Conservation (phyloP, 208 protist genomes). For the Crithidia fasciculata region DNA sequence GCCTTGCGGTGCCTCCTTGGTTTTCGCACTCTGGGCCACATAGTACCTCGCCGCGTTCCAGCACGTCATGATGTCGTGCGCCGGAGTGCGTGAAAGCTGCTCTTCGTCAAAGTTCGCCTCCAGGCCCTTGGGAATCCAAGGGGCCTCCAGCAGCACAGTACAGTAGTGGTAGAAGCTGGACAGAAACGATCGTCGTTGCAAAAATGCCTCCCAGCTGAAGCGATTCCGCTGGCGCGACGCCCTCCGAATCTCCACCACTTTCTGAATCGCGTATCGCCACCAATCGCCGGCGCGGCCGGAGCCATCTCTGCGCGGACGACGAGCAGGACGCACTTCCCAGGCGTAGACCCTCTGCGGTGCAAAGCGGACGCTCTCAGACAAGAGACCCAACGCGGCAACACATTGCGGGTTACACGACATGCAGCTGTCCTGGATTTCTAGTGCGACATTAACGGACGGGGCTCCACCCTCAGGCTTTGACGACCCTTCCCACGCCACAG, state of each 20-base stretch:
- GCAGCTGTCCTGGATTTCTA: conserved; percentile 1
- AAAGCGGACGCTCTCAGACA: conserved; percentile 21
- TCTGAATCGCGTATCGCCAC: conserved; percentile 40
- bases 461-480: background rate
- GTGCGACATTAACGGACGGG: background rate
- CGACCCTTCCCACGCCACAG: background rate
- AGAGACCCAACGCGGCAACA: conserved; percentile 14
- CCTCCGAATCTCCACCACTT: conserved; percentile 7
- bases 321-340: conserved; percentile 14
- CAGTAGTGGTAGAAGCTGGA: conserved; percentile 21
- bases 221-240: conserved; percentile 8
- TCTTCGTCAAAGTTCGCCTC: conserved; percentile 7
- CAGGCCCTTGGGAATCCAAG: conserved; percentile 25
- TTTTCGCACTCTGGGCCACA: conserved; percentile 18
- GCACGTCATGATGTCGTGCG: conserved; percentile 32
- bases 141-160: conserved; percentile 23
- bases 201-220: conserved; percentile 36
- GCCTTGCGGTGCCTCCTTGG: conserved; percentile 2
- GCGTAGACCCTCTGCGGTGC: conserved; percentile 18
- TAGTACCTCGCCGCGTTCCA: conserved; percentile 28
- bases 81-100: conserved; percentile 14
- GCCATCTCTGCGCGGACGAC: conserved; percentile 5
- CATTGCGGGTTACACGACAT: conserved; percentile 9
- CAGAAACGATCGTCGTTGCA: conserved; percentile 21
- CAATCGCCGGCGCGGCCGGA: conserved; percentile 2